Evolutionary conservation across 1,139 yeast species (phyloP).

Genomic region (Debaryomyces sp.): DNA sequence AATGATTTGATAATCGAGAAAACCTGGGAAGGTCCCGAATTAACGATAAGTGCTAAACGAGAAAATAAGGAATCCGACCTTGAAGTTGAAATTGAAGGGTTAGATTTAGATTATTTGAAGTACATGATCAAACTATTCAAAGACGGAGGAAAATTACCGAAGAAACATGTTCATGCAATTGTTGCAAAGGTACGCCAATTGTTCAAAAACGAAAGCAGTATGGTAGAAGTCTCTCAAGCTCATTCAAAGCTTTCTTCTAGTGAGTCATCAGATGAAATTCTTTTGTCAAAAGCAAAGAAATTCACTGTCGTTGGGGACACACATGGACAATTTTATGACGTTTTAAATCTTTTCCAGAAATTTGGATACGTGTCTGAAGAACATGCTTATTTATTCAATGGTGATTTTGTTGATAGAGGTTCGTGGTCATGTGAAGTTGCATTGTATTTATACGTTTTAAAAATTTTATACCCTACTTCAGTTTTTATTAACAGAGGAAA

Average conservation of each 20-base stretch:
- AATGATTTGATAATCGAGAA: conserved; percentile 58
- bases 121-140: conserved; percentile 71
- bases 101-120: conserved; percentile 55
- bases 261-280: conserved; percentile 19
- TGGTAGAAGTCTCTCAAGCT: conserved; percentile 69
- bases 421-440: conserved; percentile 99
- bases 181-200: conserved; percentile 71
- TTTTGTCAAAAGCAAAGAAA: conserved; percentile 33
- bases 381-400: conserved; percentile 89
- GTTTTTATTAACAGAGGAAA: conserved; percentile 89
- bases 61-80: conserved; percentile 20
- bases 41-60: conserved; percentile 42
- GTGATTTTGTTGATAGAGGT: conserved; percentile 98
- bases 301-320: conserved; percentile 96
- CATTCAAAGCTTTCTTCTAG: conserved; percentile 24
- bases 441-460: conserved; percentile 73
- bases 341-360: conserved; percentile 71
- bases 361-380: conserved; percentile 69
- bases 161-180: conserved; percentile 82
- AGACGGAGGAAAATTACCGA: conserved; percentile 73
- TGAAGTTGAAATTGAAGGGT: conserved; percentile 33
- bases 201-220: conserved; percentile 66
- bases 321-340: conserved; percentile 94
- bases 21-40: conserved; percentile 65
- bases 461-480: conserved; percentile 73